Conservation (phyloP, 768 basidiomycete genomes). For the Cystoderma amianthinum region DNA sequence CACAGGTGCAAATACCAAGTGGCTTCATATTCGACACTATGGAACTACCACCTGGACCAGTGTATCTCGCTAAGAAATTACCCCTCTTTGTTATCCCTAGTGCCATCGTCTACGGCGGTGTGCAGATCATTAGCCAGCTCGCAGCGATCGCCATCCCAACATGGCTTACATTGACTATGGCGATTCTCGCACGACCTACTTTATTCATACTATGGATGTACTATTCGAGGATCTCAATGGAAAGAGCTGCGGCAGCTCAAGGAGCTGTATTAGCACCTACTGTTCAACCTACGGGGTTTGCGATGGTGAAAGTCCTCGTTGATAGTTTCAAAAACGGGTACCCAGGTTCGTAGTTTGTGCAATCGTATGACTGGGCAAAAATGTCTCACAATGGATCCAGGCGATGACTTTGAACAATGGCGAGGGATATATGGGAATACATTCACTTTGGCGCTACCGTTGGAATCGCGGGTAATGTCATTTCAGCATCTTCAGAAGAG, state of each 20-base stretch:
- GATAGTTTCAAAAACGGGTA: slow-evolving; percentile 23
- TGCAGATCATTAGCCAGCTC: slow-evolving; percentile 4
- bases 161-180: neutral
- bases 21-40: neutral
- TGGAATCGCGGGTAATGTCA: slow-evolving; percentile 21
- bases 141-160: neutral
- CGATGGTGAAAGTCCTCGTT: slow-evolving; percentile 10
- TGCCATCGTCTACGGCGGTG: slow-evolving; percentile 3
- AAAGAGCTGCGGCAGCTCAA: slow-evolving; percentile 18
- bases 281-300: slow-evolving; percentile 14
- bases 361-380: slow-evolving; percentile 1
- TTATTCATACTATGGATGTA: slow-evolving; percentile 1
- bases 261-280: slow-evolving; percentile 26
- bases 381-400: slow-evolving; percentile 5
- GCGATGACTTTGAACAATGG: slow-evolving; percentile 12
- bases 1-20: neutral
- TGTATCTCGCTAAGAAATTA: slow-evolving; percentile 2
- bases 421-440: slow-evolving; percentile 15
- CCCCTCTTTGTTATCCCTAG: slow-evolving; percentile 10
- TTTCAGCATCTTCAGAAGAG: too few relatives aligned
- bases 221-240: slow-evolving; percentile 12
- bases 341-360: slow-evolving; percentile 20
- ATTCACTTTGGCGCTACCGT: slow-evolving; percentile 14
- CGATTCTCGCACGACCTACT: neutral
- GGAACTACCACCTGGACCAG: slow-evolving; percentile 1